Evolutionary conservation across 768 basidiomycete species (phyloP), one percentile per base, ranked within the genome.

Genomic region (Cystofilobasidium capitatum): DNA sequence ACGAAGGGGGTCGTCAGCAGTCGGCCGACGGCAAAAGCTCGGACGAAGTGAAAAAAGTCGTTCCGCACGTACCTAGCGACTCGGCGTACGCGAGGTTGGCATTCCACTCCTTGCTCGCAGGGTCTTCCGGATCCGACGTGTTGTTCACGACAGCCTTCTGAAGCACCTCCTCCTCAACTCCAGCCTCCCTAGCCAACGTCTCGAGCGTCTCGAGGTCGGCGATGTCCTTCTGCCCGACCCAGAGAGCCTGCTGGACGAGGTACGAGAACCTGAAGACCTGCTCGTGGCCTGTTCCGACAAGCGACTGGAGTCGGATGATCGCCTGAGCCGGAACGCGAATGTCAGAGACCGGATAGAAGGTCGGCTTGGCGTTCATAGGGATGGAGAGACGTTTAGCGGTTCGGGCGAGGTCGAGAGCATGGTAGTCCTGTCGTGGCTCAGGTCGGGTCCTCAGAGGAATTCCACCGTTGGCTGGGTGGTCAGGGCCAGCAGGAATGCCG

Each of bases 211-310:
- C 68, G 20, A 71, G 20, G 17, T 70, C 64, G 42, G 55, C 47
- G 29, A 73, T 62, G 69, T 74, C 72, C 36, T 66, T 69, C 22
- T 72, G 65, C 64, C 72, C 73, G 3, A 72, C 72, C 73, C 73
- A 74, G 20, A 74, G 71, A 57, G 71, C 70, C 36, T 62, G 54
- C 59, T 74, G 73, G 24, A 74, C 62, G 17, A 60, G 69, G 51
- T 73, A 73, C 6, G 65, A 67, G 61, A 69, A 73, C 33, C 42
- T 47, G 31, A 71, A 42, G 2, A 72, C 69, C 47, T 69, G 40
- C 4, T 49, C 24, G 35, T 72, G 71, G 9, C 73, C 72, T 0
- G 72, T 54, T 3, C 72, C 72, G 42, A 65, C 70, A 20, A 51
- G 54, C 24, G 55, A 51, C 40, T 74, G 73, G 2, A 73, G 42